These are phyloP conservation scores for Aristolochia californica DNA, from an alignment of 164 flowering plant genomes.

Conservation along the genomic window DNA sequence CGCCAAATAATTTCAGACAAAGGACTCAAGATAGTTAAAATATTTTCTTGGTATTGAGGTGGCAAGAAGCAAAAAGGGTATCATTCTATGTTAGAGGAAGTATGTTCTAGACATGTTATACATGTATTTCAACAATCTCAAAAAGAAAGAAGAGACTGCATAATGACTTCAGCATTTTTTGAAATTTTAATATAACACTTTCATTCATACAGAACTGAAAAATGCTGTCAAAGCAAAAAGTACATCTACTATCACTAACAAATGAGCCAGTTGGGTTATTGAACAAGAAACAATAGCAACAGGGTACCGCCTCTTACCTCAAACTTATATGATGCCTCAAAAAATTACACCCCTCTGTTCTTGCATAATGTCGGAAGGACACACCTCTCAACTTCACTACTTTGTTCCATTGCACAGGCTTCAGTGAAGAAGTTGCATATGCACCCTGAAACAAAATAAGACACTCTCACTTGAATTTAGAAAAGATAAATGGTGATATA, in stretches of 20 bases:
- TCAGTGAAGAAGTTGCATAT: slow-evolving; percentile 21
- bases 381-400: slow-evolving; percentile 23
- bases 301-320: slow-evolving; percentile 18
- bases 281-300: neutral
- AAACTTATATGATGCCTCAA: slow-evolving; percentile 14
- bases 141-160: too few species aligned
- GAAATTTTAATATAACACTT: too few species aligned
- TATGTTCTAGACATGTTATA: too few species aligned
- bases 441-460: slow-evolving; percentile 23
- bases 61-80: too few species aligned
- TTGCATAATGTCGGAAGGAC: slow-evolving; percentile 17
- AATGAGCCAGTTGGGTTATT: neutral
- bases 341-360: slow-evolving; percentile 13
- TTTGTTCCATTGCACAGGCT: slow-evolving; percentile 22
- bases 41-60: too few species aligned
- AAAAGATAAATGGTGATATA: neutral
- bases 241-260: neutral
- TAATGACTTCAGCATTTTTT: too few species aligned
- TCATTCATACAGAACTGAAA: neutral
- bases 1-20: too few species aligned
- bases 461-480: neutral
- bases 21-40: too few species aligned
- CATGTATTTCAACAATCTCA: too few species aligned
- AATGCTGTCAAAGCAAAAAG: neutral
- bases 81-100: too few species aligned